Percentiles rank a stretch among this genome's conserved stretches.
Conservation (phyloP, 164 flowering plant genomes). For the Magnolia sinica region DNA sequence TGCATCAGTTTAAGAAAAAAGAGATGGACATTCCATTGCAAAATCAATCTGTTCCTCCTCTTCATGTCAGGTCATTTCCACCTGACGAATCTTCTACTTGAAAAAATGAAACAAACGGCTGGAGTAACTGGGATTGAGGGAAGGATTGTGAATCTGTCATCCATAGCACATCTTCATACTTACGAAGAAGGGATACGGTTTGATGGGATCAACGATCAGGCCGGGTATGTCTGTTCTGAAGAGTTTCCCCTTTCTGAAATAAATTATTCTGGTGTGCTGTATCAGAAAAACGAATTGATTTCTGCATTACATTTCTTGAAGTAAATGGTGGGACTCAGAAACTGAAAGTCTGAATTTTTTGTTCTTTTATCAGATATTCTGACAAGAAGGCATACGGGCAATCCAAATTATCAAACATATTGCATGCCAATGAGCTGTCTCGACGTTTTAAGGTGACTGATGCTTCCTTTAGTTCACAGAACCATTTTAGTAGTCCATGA, state of each 20-base stretch:
- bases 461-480: neutral
- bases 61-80: slow-evolving; percentile 75
- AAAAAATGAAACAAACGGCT: slow-evolving; percentile 84
- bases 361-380: slow-evolving; percentile 49
- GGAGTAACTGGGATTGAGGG: slow-evolving; percentile 63
- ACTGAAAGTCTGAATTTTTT: neutral
- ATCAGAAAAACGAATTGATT: neutral
- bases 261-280: neutral
- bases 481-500: neutral
- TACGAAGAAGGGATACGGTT: slow-evolving; percentile 66
- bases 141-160: slow-evolving; percentile 86
- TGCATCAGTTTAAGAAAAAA: neutral
- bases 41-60: neutral
- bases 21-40: neutral
- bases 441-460: slow-evolving; percentile 62
- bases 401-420: slow-evolving; percentile 83
- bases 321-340: neutral
- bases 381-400: slow-evolving; percentile 95
- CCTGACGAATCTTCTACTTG: slow-evolving; percentile 86
- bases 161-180: slow-evolving; percentile 71
- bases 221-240: slow-evolving; percentile 33
- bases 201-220: slow-evolving; percentile 51
- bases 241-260: slow-evolving; percentile 1
- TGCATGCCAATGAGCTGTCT: slow-evolving; percentile 87
- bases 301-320: neutral